These are phyloP conservation scores for Solanum gandarillasii DNA, from an alignment of 257 asterid species.

Conservation along the genomic window DNA sequence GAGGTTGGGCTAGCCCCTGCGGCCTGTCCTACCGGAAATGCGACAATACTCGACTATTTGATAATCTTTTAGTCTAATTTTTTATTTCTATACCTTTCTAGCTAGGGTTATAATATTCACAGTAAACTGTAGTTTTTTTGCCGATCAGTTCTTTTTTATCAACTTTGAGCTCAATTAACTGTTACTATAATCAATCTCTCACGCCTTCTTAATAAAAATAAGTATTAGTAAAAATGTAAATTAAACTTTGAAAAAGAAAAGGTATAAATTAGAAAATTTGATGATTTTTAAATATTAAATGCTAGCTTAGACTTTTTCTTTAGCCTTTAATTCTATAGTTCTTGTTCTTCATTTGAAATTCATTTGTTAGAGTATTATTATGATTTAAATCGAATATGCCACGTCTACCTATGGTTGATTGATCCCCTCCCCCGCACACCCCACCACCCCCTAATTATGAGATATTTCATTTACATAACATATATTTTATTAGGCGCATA, in stretches of 20 bases:
- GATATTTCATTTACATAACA: background rate
- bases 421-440: too few relatives aligned
- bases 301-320: background rate
- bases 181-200: background rate
- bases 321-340: background rate
- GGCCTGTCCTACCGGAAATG: too few relatives aligned
- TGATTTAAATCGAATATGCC: too few relatives aligned
- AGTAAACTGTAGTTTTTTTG: fast-evolving
- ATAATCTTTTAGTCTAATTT: fast-evolving
- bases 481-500: background rate
- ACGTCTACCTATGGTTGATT: background rate
- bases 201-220: too few relatives aligned
- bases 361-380: too few relatives aligned
- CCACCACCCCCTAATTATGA: background rate
- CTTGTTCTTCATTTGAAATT: background rate
- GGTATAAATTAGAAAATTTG: background rate
- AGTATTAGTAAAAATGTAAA: too few relatives aligned
- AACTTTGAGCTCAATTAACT: background rate
- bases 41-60: background rate
- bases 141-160: background rate
- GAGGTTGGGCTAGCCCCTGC: too few relatives aligned
- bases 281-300: background rate
- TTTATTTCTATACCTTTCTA: fast-evolving
- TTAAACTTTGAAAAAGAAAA: too few relatives aligned
- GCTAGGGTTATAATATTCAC: fast-evolving